phyloP scores from a whole-genome alignment of 768 basidiomycete species.

The Lactarius quietus region DNA sequence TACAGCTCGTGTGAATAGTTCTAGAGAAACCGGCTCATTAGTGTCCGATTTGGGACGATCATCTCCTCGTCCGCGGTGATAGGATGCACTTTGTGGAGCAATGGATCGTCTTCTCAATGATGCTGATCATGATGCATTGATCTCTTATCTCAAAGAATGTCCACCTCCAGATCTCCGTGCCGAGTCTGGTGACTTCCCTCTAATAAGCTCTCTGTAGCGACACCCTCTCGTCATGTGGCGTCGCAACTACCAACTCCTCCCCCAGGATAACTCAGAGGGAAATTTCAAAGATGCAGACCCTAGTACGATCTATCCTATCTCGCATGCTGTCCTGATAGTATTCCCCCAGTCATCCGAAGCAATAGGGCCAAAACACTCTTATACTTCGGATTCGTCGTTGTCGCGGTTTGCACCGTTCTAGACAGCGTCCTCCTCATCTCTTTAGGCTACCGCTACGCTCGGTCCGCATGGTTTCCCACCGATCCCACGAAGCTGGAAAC shows the following conservation, averaged over 20 bases:
- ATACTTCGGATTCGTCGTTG: background rate
- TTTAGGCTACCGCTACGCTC: slow-evolving; percentile 11
- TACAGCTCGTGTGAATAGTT: no score
- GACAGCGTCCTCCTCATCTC: slow-evolving; percentile 8
- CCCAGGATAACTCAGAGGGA: background rate
- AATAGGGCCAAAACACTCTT: slow-evolving; percentile 1
- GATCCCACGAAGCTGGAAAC: background rate
- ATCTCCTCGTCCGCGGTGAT: no score
- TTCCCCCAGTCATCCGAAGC: background rate
- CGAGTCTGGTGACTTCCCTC: no score
- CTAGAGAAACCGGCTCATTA: no score
- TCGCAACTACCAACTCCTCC: background rate
- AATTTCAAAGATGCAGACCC: background rate
- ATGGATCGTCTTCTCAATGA: no score
- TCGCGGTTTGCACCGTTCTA: background rate
- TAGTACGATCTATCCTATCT: background rate
- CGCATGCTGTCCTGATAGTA: background rate
- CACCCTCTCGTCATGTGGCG: slow-evolving; percentile 2
- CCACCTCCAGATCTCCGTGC: no score
- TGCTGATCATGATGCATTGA: no score
- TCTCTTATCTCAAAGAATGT: no score
- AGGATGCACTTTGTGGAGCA: no score
- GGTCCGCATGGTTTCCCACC: background rate
- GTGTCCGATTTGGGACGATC: no score
- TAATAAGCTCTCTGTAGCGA: background rate